Evolutionary conservation across 108 stramenopile species (phyloP).

Genomic region (Pseudonitzschia multistriata): DNA sequence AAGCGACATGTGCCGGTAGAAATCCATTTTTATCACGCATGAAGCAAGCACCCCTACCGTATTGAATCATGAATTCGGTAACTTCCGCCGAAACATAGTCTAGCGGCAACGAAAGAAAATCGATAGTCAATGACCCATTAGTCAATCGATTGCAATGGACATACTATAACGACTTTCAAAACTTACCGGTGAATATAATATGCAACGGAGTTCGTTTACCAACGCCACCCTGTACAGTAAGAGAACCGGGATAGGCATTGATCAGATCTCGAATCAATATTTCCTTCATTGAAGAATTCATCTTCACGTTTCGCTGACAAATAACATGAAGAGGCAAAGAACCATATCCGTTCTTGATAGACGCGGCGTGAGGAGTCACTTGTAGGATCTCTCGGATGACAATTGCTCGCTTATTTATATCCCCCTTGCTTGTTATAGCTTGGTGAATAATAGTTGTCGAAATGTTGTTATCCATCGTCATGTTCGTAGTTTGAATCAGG

Average conservation of each 20-base stretch:
- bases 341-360: constrained; percentile 55
- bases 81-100: constrained; percentile 54
- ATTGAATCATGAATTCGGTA: constrained; percentile 42
- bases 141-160: not conserved
- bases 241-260: constrained; percentile 35
- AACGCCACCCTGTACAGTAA: constrained; percentile 44
- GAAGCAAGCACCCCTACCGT: constrained; percentile 42
- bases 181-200: constrained; percentile 59
- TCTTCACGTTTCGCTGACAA: constrained; percentile 55
- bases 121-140: not conserved
- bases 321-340: constrained; percentile 59
- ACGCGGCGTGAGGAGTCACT: constrained; percentile 41
- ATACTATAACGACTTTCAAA: not conserved
- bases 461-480: constrained; percentile 62
- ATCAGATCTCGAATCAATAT: constrained; percentile 41
- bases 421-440: constrained; percentile 57
- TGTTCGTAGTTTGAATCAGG: constrained; percentile 29
- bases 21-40: constrained; percentile 64
- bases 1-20: constrained; percentile 58
- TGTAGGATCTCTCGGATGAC: constrained; percentile 40
- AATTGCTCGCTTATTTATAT: constrained; percentile 35
- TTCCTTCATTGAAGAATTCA: constrained; percentile 52
- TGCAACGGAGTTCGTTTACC: constrained; percentile 61
- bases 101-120: not conserved
- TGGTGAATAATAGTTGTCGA: constrained; percentile 60